Percentiles rank a stretch among this genome's conserved stretches.
Conservation (phyloP, 2,329 filamentous ascomycete genomes). For the Cladosporium halotolerans region DNA sequence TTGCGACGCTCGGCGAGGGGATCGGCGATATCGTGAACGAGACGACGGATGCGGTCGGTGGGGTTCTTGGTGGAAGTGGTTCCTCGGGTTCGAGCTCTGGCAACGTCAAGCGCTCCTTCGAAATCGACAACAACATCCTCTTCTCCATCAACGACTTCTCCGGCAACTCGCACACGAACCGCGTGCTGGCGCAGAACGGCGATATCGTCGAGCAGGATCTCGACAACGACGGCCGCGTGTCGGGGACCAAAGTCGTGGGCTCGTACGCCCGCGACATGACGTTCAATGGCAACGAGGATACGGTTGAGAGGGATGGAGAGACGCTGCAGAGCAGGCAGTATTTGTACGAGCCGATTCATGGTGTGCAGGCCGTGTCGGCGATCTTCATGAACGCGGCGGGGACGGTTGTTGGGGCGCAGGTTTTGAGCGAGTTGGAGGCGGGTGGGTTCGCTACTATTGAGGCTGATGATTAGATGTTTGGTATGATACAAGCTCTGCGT, state of each 20-base stretch:
- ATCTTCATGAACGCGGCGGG: constrained; percentile 16
- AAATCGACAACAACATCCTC: constrained; percentile 52
- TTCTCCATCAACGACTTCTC: constrained; percentile 57
- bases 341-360: constrained; percentile 21
- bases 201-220: constrained; percentile 57
- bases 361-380: constrained; percentile 19
- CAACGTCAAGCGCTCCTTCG: constrained; percentile 35
- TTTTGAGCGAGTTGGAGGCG: constrained; percentile 17
- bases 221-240: constrained; percentile 38
- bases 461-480: neutral
- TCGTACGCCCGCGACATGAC: constrained; percentile 57
- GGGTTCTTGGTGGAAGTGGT: neutral
- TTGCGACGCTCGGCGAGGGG: constrained; percentile 47
- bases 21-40: constrained; percentile 16
- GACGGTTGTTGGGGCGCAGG: constrained; percentile 16
- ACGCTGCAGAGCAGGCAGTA: constrained; percentile 20
- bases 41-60: constrained; percentile 11
- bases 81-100: constrained; percentile 24
- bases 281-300: constrained; percentile 34
- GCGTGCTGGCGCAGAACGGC: constrained; percentile 51
- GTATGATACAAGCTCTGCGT: too few relatives aligned
- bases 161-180: constrained; percentile 46
- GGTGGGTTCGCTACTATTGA: constrained; percentile 6
- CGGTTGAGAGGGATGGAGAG: constrained; percentile 16
- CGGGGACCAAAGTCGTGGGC: constrained; percentile 49